phyloP scores from a whole-genome alignment of 352 stramenopile genomes.

The Globisporangium cederbergense region DNA sequence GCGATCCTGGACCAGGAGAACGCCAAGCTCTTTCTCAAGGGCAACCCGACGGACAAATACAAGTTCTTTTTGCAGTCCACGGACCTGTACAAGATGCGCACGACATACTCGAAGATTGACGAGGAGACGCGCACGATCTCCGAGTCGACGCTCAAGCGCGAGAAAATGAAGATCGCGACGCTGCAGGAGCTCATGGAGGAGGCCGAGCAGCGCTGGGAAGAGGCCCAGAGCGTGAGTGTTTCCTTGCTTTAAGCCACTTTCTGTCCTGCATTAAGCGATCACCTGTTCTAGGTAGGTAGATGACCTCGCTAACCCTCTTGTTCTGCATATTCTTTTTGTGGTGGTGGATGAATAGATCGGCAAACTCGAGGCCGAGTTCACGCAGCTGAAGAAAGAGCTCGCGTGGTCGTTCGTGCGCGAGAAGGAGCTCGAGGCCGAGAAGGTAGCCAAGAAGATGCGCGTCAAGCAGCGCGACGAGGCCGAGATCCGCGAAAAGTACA shows the following conservation, averaged over 20 bases:
- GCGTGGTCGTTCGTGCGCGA: constrained; percentile 81
- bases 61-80: constrained; percentile 97
- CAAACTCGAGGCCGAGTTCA: constrained; percentile 68
- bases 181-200: constrained; percentile 62
- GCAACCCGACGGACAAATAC: constrained; percentile 95
- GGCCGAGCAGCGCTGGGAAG: constrained; percentile 64
- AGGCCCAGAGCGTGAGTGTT: constrained; percentile 59
- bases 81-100: constrained; percentile 91
- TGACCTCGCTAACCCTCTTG: background rate
- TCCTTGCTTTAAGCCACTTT: background rate
- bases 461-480: constrained; percentile 46
- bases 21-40: constrained; percentile 96
- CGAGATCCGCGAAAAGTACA: constrained; percentile 35
- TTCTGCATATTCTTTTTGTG: background rate
- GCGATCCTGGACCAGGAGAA: constrained; percentile 97
- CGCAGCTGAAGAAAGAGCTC: constrained; percentile 70
- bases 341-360: constrained; percentile 34
- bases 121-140: constrained; percentile 63
- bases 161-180: constrained; percentile 55
- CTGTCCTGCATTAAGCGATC: background rate
- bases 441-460: constrained; percentile 54
- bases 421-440: constrained; percentile 48
- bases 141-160: constrained; percentile 63
- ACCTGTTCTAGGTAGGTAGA: no score
- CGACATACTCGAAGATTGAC: constrained; percentile 85